Percentiles rank a stretch among this genome's conserved stretches.
Evolutionary conservation across 169 alveolate genomes (phyloP).

Genomic region (Cryptosporidium baileyi): DNA sequence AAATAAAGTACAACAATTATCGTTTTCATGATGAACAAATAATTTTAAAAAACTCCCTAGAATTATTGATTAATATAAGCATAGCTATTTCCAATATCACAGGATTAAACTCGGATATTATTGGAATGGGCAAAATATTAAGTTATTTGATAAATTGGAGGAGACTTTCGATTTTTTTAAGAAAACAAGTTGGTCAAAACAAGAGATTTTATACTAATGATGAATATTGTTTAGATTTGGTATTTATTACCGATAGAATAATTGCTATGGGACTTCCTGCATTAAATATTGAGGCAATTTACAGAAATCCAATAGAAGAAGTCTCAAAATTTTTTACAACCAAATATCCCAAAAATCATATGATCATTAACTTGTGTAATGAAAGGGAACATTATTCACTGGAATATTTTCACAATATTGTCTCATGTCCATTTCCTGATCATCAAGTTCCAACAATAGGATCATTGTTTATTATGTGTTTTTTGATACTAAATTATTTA

Average conservation of each 20-base stretch:
- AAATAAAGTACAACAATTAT: background rate
- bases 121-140: slow-evolving; percentile 49
- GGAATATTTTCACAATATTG: slow-evolving; percentile 69
- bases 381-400: slow-evolving; percentile 76
- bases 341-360: slow-evolving; percentile 81
- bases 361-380: slow-evolving; percentile 85
- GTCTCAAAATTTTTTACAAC: slow-evolving; percentile 81
- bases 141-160: background rate
- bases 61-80: background rate
- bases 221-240: slow-evolving; percentile 80
- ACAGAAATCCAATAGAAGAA: slow-evolving; percentile 87
- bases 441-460: slow-evolving; percentile 83
- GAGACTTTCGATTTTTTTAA: slow-evolving; percentile 28
- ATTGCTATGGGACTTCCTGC: slow-evolving; percentile 93
- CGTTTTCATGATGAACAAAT: background rate
- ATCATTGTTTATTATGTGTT: slow-evolving; percentile 79
- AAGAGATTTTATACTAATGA: slow-evolving; percentile 38
- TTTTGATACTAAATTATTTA: slow-evolving; percentile 78
- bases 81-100: slow-evolving; percentile 1
- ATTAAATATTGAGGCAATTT: slow-evolving; percentile 81
- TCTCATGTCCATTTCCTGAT: slow-evolving; percentile 82
- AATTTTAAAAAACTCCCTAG: slow-evolving; percentile 15
- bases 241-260: slow-evolving; percentile 84
- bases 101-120: background rate
- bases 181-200: slow-evolving; percentile 62